Evolutionary conservation across 306 rosid genomes (phyloP), one percentile per base, ranked within the genome.

Genomic region (Citrullus mucosospermus): DNA sequence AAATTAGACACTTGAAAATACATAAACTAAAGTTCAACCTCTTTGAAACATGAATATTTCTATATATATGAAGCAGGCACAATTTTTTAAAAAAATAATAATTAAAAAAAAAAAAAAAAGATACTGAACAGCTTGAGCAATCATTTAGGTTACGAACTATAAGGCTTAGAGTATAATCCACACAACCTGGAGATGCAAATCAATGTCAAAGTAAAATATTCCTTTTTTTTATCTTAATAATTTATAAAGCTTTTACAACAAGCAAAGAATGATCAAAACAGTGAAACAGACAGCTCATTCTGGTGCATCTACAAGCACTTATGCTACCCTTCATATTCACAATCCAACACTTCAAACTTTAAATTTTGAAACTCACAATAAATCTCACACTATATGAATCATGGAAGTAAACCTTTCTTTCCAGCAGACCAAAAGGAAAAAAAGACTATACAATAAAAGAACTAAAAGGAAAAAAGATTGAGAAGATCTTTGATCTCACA

Each of bases 401-500:
- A 32, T 32, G 69, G 51, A 39, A 66, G 28, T 65, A 65, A 17
- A 25, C 51, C 51, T 66, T 39, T 36, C 28, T 66, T 51, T 66
- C 51, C 20, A 9, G 8, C 73, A 17, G 22, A 63, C 44, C 69
- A 63, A 34, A 14, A 13, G 16, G 9, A 7, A 16, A 65, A 65
- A 53, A 53, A 7, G 8, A 30, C 17, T 32, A 62, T 32, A 34
- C 3, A 62, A 62, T 15, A 62, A 62, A 60, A 62, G 41, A 22
- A 12, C 25, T 20, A 14, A 13, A 76, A 63, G 67, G 72, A 54
- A 48, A 69, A 69, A 55, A 17, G 68, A 69, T 25, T n/a, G 79
- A 65, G 30, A 82, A 76, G 41, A 69, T 82, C 25, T 43, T 41
- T 44, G 28, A 16, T 56, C 54, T 57, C 81, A 86, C 92, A 71